Evolutionary conservation across 2,329 filamentous ascomycete genomes (phyloP), one percentile per base, ranked within the genome.

Genomic region (Fusarium devonianum): DNA sequence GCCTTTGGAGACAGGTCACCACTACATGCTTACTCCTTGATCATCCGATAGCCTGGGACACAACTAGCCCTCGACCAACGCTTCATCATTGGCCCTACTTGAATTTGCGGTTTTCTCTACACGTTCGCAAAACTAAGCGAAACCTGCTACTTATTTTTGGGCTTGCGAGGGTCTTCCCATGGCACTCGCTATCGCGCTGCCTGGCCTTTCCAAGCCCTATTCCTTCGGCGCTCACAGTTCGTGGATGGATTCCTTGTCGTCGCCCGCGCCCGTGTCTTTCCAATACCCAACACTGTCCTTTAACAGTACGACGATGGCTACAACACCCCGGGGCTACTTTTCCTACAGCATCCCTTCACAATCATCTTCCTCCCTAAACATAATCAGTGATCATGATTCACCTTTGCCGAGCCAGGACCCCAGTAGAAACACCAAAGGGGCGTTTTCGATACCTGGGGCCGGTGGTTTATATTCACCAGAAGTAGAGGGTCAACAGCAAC

Each of bases 371-470:
- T 60, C 64, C 26, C 62, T 68, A 46, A 66, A 56, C 52, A 69
- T 70, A 58, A 63, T 56, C 55, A 66, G 68, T 55, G 65, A 67
- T 58, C 68, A 53, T 64, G 69, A 49, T 60, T 71, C 32, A 64
- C 70, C 53, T 62, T 66, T 53, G 70, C 71, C 50, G 36, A 69
- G 71, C 54, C 71, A 70, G 55, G 72, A 73, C 39, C 46, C 62
- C 22, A 40, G 49, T 14, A 37, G 73, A 63, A 74, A 73, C 56
- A 60, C 76, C 49, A 80, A 79, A 66, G 76, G 77, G 62, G 75
- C 78, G 36, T 70, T 78, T 65, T 79, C 79, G 56, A 78, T 76
- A 33, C 75, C 79, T 60, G 76, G 75, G 66, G 72, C 77, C 52
- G 73, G 73, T 55, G 72, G 72, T 38, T 71, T 75, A 58, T 72